A percentile compares a stretch with the other conserved stretches of the same genome.
Evolutionary conservation across 345 rosid species (phyloP).

Genomic region (Eucalyptus regnans): DNA sequence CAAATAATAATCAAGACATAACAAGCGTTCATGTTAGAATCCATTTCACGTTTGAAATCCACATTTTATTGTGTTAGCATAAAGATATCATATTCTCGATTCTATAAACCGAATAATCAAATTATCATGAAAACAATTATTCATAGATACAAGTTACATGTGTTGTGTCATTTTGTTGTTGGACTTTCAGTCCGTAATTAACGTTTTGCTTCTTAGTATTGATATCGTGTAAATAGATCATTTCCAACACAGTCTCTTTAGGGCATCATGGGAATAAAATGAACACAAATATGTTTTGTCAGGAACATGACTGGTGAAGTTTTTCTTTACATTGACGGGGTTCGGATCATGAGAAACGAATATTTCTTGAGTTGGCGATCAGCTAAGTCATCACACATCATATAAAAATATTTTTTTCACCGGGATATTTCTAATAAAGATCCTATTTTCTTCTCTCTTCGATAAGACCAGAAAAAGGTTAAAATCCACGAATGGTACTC

Average conservation of each 20-base stretch:
- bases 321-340: neutral
- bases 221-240: neutral
- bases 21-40: neutral
- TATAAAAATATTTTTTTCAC: too few relatives aligned
- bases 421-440: neutral
- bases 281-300: too few relatives aligned
- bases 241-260: neutral
- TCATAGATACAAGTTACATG: neutral
- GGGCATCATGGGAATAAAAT: neutral
- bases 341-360: too few relatives aligned
- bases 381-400: too few relatives aligned
- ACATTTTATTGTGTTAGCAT: accelerated
- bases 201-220: neutral
- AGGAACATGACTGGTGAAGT: too few relatives aligned
- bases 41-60: accelerated
- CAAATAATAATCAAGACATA: neutral
- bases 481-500: neutral
- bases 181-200: neutral
- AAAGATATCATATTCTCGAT: neutral
- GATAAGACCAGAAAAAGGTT: accelerated
- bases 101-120: accelerated
- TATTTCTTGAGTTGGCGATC: too few relatives aligned
- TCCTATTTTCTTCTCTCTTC: neutral
- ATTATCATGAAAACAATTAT: neutral
- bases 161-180: neutral